phyloP scores from a whole-genome alignment of 768 basidiomycete genomes.

The Tremella mesenterica region DNA sequence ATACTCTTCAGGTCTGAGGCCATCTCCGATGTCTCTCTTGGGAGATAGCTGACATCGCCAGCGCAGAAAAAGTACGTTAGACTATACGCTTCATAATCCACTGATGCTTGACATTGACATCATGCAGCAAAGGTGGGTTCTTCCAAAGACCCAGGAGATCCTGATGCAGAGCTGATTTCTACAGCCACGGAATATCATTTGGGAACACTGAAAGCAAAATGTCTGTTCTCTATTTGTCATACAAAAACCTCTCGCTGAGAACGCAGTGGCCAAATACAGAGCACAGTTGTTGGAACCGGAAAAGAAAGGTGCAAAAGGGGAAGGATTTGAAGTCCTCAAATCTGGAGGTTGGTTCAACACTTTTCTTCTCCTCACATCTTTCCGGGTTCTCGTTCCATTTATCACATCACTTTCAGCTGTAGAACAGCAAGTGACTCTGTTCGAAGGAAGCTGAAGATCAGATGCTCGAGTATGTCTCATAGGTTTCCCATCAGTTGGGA shows the following conservation, averaged over 20 bases:
- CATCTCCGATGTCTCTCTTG: not conserved
- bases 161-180: not conserved
- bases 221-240: slow-evolving; percentile 2
- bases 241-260: not conserved
- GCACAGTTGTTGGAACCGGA: slow-evolving; percentile 89
- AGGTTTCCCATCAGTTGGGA: slow-evolving; percentile 90
- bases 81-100: not conserved
- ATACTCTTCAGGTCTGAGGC: too few relatives aligned
- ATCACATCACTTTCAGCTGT: too few relatives aligned
- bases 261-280: slow-evolving; percentile 64
- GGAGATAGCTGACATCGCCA: slow-evolving; percentile 36
- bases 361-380: not conserved
- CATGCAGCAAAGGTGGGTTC: slow-evolving; percentile 14
- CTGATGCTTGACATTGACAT: not conserved
- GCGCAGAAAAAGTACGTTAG: slow-evolving; percentile 91
- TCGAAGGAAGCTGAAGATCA: slow-evolving; percentile 7
- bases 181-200: slow-evolving; percentile 84
- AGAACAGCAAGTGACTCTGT: not conserved
- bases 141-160: not conserved
- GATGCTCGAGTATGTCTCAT: slow-evolving; percentile 87
- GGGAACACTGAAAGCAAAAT: slow-evolving; percentile 48
- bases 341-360: slow-evolving; percentile 51
- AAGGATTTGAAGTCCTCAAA: slow-evolving; percentile 82
- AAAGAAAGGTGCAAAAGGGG: slow-evolving; percentile 66
- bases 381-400: not conserved